Percentiles rank a stretch among this genome's conserved stretches.
These are phyloP conservation scores for Cystofilobasidium macerans DNA, from an alignment of 768 basidiomycete genomes.

Conservation along the genomic window DNA sequence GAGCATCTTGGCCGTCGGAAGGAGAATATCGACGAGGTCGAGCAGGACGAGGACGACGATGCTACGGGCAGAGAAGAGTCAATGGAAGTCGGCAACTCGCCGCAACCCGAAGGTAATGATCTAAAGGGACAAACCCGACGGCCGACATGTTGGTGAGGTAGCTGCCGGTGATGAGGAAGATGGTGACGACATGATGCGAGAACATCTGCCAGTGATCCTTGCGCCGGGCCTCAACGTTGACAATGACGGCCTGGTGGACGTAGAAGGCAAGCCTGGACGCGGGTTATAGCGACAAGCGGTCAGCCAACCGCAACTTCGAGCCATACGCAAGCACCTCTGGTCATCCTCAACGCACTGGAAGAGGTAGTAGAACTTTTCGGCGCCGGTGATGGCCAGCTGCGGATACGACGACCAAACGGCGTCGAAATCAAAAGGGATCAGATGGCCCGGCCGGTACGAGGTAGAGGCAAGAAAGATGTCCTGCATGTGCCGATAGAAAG, in stretches of 20 bases:
- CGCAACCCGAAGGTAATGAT: background rate
- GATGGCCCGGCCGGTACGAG: slow-evolving; percentile 19
- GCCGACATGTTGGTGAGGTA: slow-evolving; percentile 78
- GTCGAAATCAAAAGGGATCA: slow-evolving; percentile 20
- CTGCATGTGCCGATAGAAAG: background rate
- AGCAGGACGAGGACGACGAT: slow-evolving; percentile 81
- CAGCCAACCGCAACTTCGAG: background rate
- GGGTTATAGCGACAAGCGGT: background rate
- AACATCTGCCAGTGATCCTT: slow-evolving; percentile 96
- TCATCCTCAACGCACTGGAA: slow-evolving; percentile 42
- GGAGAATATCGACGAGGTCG: slow-evolving; percentile 86
- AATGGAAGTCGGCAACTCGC: background rate
- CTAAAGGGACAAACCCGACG: slow-evolving; percentile 43
- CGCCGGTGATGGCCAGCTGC: slow-evolving; percentile 9
- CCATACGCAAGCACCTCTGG: background rate
- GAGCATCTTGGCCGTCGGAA: slow-evolving; percentile 82
- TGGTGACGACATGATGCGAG: slow-evolving; percentile 83
- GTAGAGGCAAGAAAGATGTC: slow-evolving; percentile 15
- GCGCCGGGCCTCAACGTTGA: slow-evolving; percentile 82
- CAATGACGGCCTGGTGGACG: slow-evolving; percentile 75
- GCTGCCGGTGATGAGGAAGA: slow-evolving; percentile 61
- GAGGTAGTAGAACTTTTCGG: slow-evolving; percentile 54
- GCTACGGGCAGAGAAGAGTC: slow-evolving; percentile 35
- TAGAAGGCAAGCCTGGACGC: slow-evolving; percentile 58
- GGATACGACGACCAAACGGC: slow-evolving; percentile 22